Percentiles rank a stretch among this genome's conserved stretches.
Conservation (phyloP, 352 stramenopile species). For the Phytophthora brassicae region DNA sequence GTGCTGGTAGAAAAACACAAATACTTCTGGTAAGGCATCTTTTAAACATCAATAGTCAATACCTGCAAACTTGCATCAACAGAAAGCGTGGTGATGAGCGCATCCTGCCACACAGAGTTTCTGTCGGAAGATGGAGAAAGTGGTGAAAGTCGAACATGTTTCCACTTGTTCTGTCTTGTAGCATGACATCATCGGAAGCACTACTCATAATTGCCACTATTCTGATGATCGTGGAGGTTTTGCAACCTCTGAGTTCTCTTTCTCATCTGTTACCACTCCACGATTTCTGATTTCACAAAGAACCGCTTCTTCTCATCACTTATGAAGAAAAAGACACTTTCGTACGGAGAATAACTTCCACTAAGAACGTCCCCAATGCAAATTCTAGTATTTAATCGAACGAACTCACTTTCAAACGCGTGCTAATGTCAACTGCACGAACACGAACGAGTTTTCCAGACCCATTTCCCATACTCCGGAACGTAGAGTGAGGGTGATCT, state of each 20-base stretch:
- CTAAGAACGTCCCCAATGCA: constrained; percentile 64
- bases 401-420: constrained; percentile 57
- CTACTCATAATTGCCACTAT: constrained; percentile 76
- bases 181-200: constrained; percentile 55
- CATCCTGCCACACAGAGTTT: constrained; percentile 71
- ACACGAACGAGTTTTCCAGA: constrained; percentile 58
- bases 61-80: constrained; percentile 71
- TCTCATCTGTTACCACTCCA: constrained; percentile 22
- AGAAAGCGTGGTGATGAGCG: constrained; percentile 66
- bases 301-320: constrained; percentile 47
- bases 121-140: constrained; percentile 34
- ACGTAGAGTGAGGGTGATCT: constrained; percentile 55
- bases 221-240: constrained; percentile 34
- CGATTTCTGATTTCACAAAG: constrained; percentile 68
- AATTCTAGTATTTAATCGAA: constrained; percentile 77
- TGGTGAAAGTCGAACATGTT: constrained; percentile 40
- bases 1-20: constrained; percentile 77
- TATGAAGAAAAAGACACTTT: constrained; percentile 22
- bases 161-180: constrained; percentile 59
- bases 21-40: constrained; percentile 69
- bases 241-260: too few relatives aligned
- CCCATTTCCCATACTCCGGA: constrained; percentile 41
- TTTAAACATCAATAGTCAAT: constrained; percentile 79
- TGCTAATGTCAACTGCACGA: constrained; percentile 60
- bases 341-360: constrained; percentile 68